phyloP scores from a whole-genome alignment of 495 filamentous ascomycete species.

The Haplographium delicatum region DNA sequence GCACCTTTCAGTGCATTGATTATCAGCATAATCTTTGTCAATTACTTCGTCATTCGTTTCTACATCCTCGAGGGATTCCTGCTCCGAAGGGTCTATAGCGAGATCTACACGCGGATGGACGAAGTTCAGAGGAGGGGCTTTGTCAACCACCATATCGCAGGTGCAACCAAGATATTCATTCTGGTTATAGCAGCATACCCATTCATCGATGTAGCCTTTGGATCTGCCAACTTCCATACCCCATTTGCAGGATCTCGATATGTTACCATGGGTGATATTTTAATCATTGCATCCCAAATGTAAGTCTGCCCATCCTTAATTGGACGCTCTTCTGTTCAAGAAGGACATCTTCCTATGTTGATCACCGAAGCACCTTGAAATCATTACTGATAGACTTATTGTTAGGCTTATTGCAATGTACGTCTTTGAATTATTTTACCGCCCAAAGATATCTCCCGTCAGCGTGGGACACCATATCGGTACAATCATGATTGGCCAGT shows the following conservation, averaged over 20 bases:
- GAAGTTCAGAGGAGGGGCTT: slow-evolving; percentile 39
- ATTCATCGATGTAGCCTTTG: slow-evolving; percentile 37
- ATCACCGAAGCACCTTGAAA: neutral
- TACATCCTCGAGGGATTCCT: slow-evolving; percentile 42
- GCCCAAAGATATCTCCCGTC: slow-evolving; percentile 37
- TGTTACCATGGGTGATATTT: slow-evolving; percentile 38
- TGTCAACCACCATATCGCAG: slow-evolving; percentile 47
- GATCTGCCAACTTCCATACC: slow-evolving; percentile 30
- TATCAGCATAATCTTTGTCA: slow-evolving; percentile 36
- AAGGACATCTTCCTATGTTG: neutral
- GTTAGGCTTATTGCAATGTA: slow-evolving; percentile 40
- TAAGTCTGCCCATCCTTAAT: neutral
- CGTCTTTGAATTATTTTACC: slow-evolving; percentile 43
- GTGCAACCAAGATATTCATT: slow-evolving; percentile 38
- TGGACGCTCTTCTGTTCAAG: neutral
- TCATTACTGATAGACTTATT: neutral
- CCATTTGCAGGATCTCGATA: slow-evolving; percentile 27
- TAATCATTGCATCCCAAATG: slow-evolving; percentile 40
- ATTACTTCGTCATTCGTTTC: slow-evolving; percentile 38
- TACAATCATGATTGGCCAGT: slow-evolving; percentile 42
- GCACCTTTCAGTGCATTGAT: slow-evolving; percentile 41
- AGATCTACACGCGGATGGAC: slow-evolving; percentile 32
- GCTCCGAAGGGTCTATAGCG: slow-evolving; percentile 32
- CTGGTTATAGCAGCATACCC: slow-evolving; percentile 40
- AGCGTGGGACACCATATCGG: slow-evolving; percentile 41